phyloP scores from a whole-genome alignment of 176 grass and related monocot genomes.

The Juncus inflexus region DNA sequence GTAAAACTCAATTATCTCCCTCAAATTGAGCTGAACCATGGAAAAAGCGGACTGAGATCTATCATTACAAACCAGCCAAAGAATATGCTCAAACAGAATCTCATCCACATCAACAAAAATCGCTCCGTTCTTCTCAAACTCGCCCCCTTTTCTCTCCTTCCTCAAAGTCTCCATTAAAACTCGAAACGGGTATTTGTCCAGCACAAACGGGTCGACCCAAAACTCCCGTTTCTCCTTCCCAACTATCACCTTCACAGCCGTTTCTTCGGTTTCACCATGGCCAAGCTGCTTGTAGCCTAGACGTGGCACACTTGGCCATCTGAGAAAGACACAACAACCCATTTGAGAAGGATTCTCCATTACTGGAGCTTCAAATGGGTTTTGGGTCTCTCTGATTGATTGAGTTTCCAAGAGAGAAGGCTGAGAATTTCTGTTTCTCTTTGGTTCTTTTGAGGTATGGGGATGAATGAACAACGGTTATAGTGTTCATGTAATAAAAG shows the following conservation, averaged over 20 bases:
- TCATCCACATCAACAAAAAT: constrained; percentile 80
- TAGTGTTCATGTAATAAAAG: background rate
- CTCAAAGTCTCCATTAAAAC: constrained; percentile 70
- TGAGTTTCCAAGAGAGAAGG: background rate
- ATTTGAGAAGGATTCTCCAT: constrained; percentile 22
- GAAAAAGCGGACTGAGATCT: constrained; percentile 44
- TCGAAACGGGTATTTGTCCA: constrained; percentile 84
- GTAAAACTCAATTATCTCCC: constrained; percentile 98
- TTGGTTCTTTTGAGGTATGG: constrained; percentile 14
- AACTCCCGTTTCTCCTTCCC: constrained; percentile 91
- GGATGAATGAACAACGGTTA: constrained; percentile 11
- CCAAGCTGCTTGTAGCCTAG: constrained; percentile 60
- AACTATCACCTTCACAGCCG: constrained; percentile 67
- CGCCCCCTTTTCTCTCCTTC: constrained; percentile 32
- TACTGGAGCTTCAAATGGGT: constrained; percentile 1
- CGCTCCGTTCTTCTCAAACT: constrained; percentile 14
- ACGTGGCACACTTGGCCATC: constrained; percentile 51
- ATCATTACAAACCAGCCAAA: constrained; percentile 70
- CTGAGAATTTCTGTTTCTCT: background rate
- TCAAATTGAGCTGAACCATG: constrained; percentile 65
- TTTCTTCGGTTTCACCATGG: background rate
- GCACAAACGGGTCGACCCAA: constrained; percentile 67
- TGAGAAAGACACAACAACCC: constrained; percentile 89
- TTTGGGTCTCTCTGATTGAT: constrained; percentile 5
- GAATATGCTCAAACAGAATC: constrained; percentile 91